Conservation (phyloP, 768 basidiomycete species). For the Hirschioporus abietinus region DNA sequence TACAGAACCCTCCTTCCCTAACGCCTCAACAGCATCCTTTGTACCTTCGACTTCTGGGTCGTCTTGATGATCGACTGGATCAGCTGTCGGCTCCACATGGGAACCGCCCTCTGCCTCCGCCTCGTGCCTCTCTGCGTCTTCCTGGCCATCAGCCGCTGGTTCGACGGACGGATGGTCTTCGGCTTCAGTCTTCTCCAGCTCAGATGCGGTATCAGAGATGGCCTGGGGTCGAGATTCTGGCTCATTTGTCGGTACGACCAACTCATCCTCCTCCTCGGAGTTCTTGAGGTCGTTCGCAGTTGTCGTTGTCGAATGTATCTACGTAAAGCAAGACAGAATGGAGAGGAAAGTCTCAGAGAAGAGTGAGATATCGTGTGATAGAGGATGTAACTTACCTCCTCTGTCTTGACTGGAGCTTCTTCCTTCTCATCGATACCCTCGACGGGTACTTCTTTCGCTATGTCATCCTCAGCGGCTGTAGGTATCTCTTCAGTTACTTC, state of each 20-base stretch:
- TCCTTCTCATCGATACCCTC: not conserved
- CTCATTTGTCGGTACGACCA: not conserved
- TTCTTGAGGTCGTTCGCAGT: too few species aligned
- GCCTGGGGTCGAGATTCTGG: not conserved
- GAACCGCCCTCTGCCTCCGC: conserved; percentile 30
- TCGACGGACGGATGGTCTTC: not conserved
- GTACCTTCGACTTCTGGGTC: not conserved
- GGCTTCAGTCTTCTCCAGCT: not conserved
- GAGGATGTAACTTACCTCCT: not conserved
- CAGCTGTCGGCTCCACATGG: not conserved
- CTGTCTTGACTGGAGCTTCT: not conserved
- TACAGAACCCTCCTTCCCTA: not conserved
- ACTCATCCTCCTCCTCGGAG: conserved; percentile 5
- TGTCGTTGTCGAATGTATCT: too few species aligned
- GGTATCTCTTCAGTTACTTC: not conserved
- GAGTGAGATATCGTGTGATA: not conserved
- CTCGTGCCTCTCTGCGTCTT: conserved; percentile 66
- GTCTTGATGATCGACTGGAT: not conserved
- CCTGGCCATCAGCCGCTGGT: conserved; percentile 31
- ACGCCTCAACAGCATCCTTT: not conserved
- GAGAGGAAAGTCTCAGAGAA: not conserved
- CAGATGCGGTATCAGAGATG: not conserved
- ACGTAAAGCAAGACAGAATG: too few species aligned
- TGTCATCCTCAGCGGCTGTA: not conserved
- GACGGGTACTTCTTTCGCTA: not conserved